Evolutionary conservation across 352 stramenopile species (phyloP).

Genomic region (Phytophthora foliorum): DNA sequence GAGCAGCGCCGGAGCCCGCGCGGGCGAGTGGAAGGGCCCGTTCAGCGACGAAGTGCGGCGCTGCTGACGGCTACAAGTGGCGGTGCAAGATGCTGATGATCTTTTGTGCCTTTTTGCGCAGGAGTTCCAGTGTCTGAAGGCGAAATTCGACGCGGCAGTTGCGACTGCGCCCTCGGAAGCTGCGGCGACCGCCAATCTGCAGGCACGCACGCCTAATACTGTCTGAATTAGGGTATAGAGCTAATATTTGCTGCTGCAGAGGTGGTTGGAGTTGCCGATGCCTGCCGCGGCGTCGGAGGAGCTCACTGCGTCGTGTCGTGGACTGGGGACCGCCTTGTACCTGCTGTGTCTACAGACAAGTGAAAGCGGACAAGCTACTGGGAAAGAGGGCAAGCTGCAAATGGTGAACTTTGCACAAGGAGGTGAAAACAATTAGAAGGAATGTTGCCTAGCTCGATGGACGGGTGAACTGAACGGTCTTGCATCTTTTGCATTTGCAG

Average conservation of each 20-base stretch:
- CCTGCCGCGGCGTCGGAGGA: constrained; percentile 39
- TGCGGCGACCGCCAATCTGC: constrained; percentile 44
- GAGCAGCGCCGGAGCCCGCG: constrained; percentile 19
- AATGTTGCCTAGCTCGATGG: background rate
- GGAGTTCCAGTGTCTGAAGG: constrained; percentile 74
- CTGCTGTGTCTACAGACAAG: constrained; percentile 57
- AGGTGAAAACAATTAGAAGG: constrained; percentile 43
- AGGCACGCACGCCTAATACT: constrained; percentile 32
- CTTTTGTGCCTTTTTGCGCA: constrained; percentile 20
- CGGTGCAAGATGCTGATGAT: background rate
- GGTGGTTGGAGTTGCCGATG: constrained; percentile 53
- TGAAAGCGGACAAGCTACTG: constrained; percentile 25
- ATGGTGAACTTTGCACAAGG: constrained; percentile 71
- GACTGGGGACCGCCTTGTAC: constrained; percentile 60
- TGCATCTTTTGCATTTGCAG: constrained; percentile 32
- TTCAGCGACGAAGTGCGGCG: constrained; percentile 77
- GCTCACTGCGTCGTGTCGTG: constrained; percentile 26
- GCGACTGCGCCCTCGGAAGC: constrained; percentile 26
- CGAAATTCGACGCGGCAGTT: constrained; percentile 55
- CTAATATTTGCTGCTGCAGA: constrained; percentile 30
- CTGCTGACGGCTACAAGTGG: too few species aligned
- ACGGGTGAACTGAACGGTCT: background rate
- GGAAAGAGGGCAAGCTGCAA: constrained; percentile 34
- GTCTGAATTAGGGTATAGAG: background rate
- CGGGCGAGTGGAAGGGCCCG: constrained; percentile 75